Base-by-base conservation (phyloP, 1,284 basidiomycete genomes). In the Rhodotorula glutinis region DNA sequence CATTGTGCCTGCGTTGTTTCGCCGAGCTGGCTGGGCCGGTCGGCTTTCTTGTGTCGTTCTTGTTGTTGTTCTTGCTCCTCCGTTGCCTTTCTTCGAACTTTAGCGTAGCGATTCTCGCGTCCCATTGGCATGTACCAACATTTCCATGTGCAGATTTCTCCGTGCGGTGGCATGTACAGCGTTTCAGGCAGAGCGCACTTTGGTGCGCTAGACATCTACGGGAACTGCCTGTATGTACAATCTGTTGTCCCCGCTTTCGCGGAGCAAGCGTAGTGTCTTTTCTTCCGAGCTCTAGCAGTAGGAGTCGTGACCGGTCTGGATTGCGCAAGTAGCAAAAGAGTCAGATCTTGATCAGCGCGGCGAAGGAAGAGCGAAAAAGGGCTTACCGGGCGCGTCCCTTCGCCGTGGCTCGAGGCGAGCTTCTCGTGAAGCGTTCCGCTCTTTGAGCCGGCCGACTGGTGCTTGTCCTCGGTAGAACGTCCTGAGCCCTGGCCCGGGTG, bases 341-440 rank as follows among this genome's bases (percentile, higher is more conserved):
- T 16, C 25, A 11, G 25, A 56, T 16, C n/a, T 27, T 30, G 10
- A 17, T 9, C 5, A 2, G 29, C 7, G 7, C 25, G 11, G 10
- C 3, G 10, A 0, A 21, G 17, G 5, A 49, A 3, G 17, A 19
- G 10, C 14, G 23, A 27, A 10, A 19, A 2, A 14, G 30, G 23
- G 58, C 62, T 43, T n/a, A 63, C 62, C 11, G 71, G 62, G 46
- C 53, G 57, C 8, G 57, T 53, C 0, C 69, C 71, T 60, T 71
- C 66, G 2, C 66, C 69, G 14, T 71, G 69, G 27, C 57, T 68
- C 21, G 64, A 54, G 11, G 66, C 71, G 1, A 64, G 19, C 41
- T 47, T 57, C 57, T 73, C 68, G 11, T 41, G 30, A 13, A 62
- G n/a, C n/a, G 52, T 58, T n/a, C 49, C 21, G 2, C 25, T 16